phyloP scores from a whole-genome alignment of 805 yeast species.

The Candida nemodendra region DNA sequence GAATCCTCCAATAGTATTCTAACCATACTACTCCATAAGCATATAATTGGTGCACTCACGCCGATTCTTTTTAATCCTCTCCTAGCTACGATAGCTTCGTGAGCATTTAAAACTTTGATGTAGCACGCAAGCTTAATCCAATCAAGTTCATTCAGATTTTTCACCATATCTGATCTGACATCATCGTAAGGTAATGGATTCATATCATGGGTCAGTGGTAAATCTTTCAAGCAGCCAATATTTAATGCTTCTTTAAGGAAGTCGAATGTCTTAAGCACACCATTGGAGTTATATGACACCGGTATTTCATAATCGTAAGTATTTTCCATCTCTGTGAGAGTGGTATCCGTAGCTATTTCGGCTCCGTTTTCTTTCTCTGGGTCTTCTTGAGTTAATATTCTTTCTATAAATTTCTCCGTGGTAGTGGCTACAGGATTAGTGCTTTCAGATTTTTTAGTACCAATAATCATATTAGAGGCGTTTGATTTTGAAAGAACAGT shows the following conservation, averaged over 20 bases:
- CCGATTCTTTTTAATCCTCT: constrained; percentile 55
- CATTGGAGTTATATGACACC: constrained; percentile 4
- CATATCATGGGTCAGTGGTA: constrained; percentile 15
- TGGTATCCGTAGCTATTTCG: not conserved
- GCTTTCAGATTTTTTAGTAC: constrained; percentile 2
- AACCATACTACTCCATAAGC: constrained; percentile 42
- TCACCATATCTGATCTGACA: constrained; percentile 36
- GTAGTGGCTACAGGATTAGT: constrained; percentile 22
- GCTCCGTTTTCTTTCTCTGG: constrained; percentile 1
- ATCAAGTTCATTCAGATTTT: constrained; percentile 56
- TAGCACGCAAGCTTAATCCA: constrained; percentile 81
- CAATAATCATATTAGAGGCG: not conserved
- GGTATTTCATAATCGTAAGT: not conserved
- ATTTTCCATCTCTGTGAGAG: not conserved
- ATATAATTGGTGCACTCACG: constrained; percentile 50
- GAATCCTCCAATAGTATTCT: no score
- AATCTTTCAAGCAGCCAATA: constrained; percentile 6
- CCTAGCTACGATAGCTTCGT: constrained; percentile 83
- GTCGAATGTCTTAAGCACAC: not conserved
- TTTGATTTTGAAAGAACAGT: constrained; percentile 6
- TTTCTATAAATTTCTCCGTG: constrained; percentile 31
- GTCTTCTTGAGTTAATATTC: constrained; percentile 17
- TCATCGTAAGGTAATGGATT: constrained; percentile 26
- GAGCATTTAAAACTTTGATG: constrained; percentile 74
- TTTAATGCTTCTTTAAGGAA: constrained; percentile 4